These are phyloP conservation scores for Pichia terricola DNA, from an alignment of 1,139 yeast species.

Conservation along the genomic window DNA sequence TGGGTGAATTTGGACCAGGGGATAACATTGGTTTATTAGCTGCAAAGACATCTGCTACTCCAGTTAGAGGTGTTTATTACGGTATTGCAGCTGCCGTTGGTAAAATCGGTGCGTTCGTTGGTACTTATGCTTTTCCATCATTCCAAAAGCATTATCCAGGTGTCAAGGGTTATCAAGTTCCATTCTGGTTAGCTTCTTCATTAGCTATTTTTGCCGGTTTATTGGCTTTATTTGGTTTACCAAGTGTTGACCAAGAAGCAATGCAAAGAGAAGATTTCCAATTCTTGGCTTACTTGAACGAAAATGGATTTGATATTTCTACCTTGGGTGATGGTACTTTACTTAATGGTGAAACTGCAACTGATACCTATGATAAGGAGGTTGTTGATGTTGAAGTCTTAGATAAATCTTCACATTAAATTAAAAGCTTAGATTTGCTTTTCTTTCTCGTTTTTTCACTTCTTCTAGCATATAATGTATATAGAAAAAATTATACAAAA, in stretches of 20 bases:
- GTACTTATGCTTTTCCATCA: constrained; percentile 75
- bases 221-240: constrained; percentile 62
- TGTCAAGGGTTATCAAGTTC: constrained; percentile 41
- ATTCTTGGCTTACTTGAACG: constrained; percentile 54
- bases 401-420: neutral
- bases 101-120: constrained; percentile 87
- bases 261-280: constrained; percentile 66
- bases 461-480: no score
- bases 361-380: constrained; percentile 6
- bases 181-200: constrained; percentile 75
- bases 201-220: constrained; percentile 65
- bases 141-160: constrained; percentile 31
- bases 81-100: constrained; percentile 89
- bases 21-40: constrained; percentile 84
- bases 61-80: constrained; percentile 84
- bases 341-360: constrained; percentile 7
- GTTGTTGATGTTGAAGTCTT: constrained; percentile 1
- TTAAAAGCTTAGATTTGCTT: neutral
- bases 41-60: constrained; percentile 76
- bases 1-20: constrained; percentile 95
- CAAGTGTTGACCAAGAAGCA: constrained; percentile 76
- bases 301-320: constrained; percentile 48
- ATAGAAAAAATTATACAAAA: no score
- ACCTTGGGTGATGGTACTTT: constrained; percentile 35
- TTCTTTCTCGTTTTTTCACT: no score